Conservation (phyloP, 192 early-diverging fungal genomes). For the Obelidium mucronatum region DNA sequence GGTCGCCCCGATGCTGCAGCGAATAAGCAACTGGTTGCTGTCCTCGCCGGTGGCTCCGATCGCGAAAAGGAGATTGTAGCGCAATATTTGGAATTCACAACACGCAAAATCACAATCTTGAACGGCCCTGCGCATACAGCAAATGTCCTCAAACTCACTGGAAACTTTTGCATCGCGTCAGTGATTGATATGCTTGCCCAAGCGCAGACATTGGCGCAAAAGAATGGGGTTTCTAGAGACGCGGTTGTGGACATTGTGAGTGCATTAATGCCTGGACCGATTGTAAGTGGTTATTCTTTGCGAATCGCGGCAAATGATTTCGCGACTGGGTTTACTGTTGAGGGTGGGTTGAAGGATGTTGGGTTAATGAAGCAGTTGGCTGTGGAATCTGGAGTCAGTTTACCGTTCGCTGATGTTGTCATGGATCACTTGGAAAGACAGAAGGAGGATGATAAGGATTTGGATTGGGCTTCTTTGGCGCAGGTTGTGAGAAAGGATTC, state of each 20-base stretch:
- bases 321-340: conserved; percentile 42
- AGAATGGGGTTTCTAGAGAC: conserved; percentile 36
- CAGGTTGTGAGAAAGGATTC: conserved; percentile 40
- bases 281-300: conserved; percentile 33
- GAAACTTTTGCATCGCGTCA: conserved; percentile 42
- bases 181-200: conserved; percentile 44
- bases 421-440: conserved; percentile 35
- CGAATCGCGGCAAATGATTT: conserved; percentile 42
- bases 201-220: conserved; percentile 45
- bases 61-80: conserved; percentile 13
- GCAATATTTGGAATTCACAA: conserved; percentile 6
- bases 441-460: conserved; percentile 8
- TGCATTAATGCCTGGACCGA: conserved; percentile 37
- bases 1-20: conserved; percentile 51
- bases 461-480: conserved; percentile 37
- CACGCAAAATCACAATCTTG: conserved; percentile 5
- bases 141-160: conserved; percentile 32
- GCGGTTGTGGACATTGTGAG: conserved; percentile 40
- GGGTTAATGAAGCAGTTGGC: conserved; percentile 38
- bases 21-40: conserved; percentile 18
- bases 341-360: conserved; percentile 50
- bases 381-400: neutral
- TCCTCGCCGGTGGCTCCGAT: conserved; percentile 24
- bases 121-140: neutral
- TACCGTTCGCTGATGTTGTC: conserved; percentile 30